Evolutionary conservation across 176 grass and related monocot genomes (phyloP).

Genomic region (Miscanthus lutarioriparius): DNA sequence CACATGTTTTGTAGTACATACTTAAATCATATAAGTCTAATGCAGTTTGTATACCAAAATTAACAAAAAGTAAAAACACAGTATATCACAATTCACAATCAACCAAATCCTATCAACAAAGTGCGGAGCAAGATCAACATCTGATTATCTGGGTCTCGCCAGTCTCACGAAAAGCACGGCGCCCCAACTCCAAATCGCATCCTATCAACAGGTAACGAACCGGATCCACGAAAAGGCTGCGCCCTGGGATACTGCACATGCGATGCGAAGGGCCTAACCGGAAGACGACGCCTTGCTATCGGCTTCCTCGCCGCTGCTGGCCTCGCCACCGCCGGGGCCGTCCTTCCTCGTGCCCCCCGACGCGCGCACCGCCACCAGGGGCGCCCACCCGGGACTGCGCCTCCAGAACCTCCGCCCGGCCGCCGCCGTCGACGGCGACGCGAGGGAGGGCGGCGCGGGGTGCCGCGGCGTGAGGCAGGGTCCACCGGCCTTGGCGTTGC

Average conservation of each 20-base stretch:
- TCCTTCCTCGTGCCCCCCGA: slow-evolving; percentile 46
- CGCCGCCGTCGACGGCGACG: slow-evolving; percentile 1
- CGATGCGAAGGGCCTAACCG: slow-evolving; percentile 32
- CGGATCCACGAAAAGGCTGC: slow-evolving; percentile 7
- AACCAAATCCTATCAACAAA: not conserved
- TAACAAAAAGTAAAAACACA: not conserved
- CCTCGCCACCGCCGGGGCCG: not conserved
- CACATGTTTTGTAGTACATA: not conserved
- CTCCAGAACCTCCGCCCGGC: slow-evolving; percentile 36
- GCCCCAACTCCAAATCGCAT: not conserved
- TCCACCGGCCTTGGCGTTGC: slow-evolving; percentile 54
- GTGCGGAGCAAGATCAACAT: not conserved
- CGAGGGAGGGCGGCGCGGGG: slow-evolving; percentile 5
- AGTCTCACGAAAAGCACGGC: not conserved
- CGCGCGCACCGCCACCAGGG: slow-evolving; percentile 53
- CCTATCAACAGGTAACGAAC: not conserved
- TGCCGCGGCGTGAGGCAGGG: slow-evolving; percentile 41
- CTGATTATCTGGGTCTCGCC: not conserved
- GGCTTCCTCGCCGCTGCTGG: slow-evolving; percentile 37
- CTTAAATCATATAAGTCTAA: not conserved
- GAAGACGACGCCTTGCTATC: slow-evolving; percentile 48
- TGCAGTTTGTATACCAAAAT: not conserved
- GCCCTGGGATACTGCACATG: not conserved
- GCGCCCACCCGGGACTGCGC: slow-evolving; percentile 23
- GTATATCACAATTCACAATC: not conserved